phyloP scores from a whole-genome alignment of 2,329 filamentous ascomycete genomes.

The Calonectria crousiana region DNA sequence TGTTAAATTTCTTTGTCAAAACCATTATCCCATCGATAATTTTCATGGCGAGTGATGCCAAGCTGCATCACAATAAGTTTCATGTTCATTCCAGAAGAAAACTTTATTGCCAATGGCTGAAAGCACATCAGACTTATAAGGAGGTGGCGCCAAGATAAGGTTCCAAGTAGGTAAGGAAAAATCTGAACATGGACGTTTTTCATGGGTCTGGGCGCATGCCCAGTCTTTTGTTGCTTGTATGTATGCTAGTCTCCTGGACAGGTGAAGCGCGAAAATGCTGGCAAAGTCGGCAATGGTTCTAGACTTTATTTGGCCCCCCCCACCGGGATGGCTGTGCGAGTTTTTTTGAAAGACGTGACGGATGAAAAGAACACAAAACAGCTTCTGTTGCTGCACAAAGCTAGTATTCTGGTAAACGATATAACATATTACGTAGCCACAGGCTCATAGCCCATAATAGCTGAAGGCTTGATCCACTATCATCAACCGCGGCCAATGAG shows the following conservation, averaged over 20 bases:
- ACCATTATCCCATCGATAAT: fast-evolving
- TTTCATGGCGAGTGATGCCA: background rate
- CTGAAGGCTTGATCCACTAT: no score
- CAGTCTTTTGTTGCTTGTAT: background rate
- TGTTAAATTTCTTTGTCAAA: background rate
- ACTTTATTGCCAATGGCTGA: no score
- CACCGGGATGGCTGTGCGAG: no score
- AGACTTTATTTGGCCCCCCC: background rate
- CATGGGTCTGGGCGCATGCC: background rate
- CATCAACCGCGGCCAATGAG: no score
- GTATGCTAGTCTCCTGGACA: background rate
- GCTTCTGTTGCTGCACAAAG: no score
- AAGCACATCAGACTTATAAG: background rate
- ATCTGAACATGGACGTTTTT: background rate
- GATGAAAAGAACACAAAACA: no score
- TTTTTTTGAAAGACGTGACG: no score
- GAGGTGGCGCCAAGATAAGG: background rate
- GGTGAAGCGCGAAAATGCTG: no score
- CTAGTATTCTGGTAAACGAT: no score
- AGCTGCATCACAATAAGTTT: no score
- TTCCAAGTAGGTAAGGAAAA: background rate
- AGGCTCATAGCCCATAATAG: no score
- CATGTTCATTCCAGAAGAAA: background rate
- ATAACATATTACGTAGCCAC: no score
- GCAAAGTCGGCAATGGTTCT: background rate